phyloP scores from a whole-genome alignment of 345 rosid species.

The Eucalyptus cloeziana region DNA sequence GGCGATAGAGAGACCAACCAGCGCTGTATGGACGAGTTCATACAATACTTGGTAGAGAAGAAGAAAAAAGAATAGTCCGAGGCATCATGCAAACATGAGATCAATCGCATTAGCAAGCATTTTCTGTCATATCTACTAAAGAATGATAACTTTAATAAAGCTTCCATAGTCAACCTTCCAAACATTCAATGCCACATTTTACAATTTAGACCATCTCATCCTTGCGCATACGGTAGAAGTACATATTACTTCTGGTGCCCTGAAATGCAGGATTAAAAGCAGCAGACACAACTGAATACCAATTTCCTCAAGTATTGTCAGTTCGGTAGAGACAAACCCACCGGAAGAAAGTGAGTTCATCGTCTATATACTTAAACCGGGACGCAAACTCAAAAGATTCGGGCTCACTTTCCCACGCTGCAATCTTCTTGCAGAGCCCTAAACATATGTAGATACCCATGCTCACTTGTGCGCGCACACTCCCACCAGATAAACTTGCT shows the following conservation, averaged over 20 bases:
- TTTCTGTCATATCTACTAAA: not conserved
- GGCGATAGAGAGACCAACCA: not conserved
- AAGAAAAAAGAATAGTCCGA: not conserved
- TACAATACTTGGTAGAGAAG: not conserved
- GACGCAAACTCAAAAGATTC: not conserved
- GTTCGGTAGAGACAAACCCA: not conserved
- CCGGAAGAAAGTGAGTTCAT: not conserved
- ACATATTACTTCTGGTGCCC: not conserved
- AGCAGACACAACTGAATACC: not conserved
- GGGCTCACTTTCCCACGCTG: not conserved
- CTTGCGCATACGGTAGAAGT: not conserved
- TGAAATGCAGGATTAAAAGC: not conserved
- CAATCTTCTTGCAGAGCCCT: not conserved
- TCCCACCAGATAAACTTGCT: not conserved
- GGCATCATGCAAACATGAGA: not conserved
- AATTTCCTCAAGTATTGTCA: not conserved
- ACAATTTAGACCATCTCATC: not conserved
- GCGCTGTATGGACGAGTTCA: not conserved
- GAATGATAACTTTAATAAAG: not conserved
- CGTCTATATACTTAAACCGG: not conserved
- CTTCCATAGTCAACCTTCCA: not conserved
- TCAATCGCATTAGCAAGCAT: not conserved
- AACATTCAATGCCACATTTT: not conserved
- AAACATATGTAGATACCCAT: not conserved
- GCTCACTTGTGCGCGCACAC: not conserved